Evolutionary conservation across 2,329 filamentous ascomycete species (phyloP), one percentile per base, ranked within the genome.

Genomic region (Periconia sp.): DNA sequence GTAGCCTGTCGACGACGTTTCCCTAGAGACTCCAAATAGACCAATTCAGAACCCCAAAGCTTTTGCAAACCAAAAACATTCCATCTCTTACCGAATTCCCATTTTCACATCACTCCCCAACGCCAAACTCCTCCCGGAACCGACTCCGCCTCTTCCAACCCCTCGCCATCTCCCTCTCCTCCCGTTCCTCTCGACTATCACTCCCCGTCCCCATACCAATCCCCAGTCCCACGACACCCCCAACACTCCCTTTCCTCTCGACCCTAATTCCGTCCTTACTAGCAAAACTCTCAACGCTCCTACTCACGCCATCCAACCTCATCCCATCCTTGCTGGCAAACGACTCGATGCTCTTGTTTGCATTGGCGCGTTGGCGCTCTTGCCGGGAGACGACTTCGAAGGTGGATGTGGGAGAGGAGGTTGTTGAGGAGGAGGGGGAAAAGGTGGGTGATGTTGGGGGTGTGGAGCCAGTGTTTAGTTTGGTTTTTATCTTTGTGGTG

Each of bases 401-500:
- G n/a, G 40, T 47, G n/a, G 48, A 46, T 3, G 36, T 28, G n/a
- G 48, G 29, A 9, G 52, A 22, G 19, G 50, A 25, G 9, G 36
- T 24, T 10, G 50, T 22, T 10, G 52, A 22, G 13, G 52, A 21
- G 12, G 59, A 55, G 9, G 57, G 54, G 7, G 61, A 41, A n/a
- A n/a, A n/a, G 5, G 54, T 50, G 4, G 60, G 59, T 4, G 62
- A 61, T 1, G 57, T 42, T 2, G 57, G 54, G 16, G 57, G 50
- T 4, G 59, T 9, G 16, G 32, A 18, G 17, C 4, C 31, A 1
- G 22, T 13, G 19, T 24, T 57, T 41, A 62, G 50, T 10, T 59
- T 62, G 7, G 55, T 62, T 42, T 61, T 65, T 40, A 68, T 50
- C 38, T 63, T 67, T 16, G 50, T 58, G 10, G 61, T 64, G 23